Conservation (phyloP, 2,329 filamentous ascomycete species). For the Plectosphaerella cucumerina region DNA sequence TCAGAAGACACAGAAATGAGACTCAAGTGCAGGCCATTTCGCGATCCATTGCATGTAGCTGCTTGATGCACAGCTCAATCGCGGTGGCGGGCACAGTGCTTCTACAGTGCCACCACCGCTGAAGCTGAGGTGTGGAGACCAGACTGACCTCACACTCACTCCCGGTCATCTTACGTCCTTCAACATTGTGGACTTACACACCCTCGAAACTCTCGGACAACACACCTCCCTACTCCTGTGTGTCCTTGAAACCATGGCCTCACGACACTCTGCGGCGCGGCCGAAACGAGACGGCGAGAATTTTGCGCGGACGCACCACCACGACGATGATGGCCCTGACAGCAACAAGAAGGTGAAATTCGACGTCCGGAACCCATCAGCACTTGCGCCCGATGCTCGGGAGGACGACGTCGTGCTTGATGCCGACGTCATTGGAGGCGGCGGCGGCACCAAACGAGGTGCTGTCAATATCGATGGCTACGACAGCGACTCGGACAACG, state of each 20-base stretch:
- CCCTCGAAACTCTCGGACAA: neutral
- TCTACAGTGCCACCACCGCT: no score
- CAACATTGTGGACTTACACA: constrained; percentile 3
- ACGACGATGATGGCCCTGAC: constrained; percentile 34
- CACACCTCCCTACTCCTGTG: neutral
- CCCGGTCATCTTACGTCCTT: neutral
- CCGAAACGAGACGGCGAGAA: constrained; percentile 81
- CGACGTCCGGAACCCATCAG: constrained; percentile 90
- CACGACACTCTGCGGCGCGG: constrained; percentile 61
- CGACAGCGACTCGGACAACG: constrained; percentile 89
- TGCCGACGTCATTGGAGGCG: constrained; percentile 86
- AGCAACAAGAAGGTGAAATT: constrained; percentile 80
- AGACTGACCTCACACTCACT: no score
- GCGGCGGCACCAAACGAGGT: constrained; percentile 77
- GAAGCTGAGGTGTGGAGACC: no score
- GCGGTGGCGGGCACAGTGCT: no score
- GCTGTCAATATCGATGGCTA: constrained; percentile 97
- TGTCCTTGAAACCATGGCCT: constrained; percentile 41
- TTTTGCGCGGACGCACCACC: constrained; percentile 64
- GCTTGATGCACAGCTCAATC: no score
- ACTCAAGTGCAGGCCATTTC: no score
- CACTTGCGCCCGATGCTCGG: constrained; percentile 75
- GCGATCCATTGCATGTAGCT: no score
- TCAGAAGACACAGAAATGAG: no score
- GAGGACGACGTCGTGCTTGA: constrained; percentile 76